Percentiles rank a stretch among this genome's conserved stretches.
These are phyloP conservation scores for Phytophthora citricola DNA, from an alignment of 352 stramenopile genomes.

Conservation along the genomic window DNA sequence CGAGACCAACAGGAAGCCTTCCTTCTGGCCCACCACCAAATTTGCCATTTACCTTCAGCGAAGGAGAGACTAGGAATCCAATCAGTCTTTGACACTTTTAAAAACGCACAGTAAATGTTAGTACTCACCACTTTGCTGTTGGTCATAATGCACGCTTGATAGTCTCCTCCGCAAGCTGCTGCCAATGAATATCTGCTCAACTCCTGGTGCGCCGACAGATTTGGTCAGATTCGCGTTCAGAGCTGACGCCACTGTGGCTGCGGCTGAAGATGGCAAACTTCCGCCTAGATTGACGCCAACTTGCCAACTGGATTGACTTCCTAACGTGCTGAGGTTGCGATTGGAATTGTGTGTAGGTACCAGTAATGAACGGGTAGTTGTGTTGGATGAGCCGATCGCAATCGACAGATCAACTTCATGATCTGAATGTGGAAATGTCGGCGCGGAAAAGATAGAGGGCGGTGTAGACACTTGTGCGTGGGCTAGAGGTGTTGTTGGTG, in stretches of 20 bases:
- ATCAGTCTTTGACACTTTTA: neutral
- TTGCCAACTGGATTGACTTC: conserved; percentile 33
- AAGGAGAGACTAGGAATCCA: conserved; percentile 17
- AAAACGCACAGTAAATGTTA: neutral
- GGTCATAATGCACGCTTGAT: conserved; percentile 67
- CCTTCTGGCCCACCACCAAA: conserved; percentile 12
- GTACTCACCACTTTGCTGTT: conserved; percentile 41
- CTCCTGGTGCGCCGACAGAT: conserved; percentile 8
- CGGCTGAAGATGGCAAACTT: conserved; percentile 36
- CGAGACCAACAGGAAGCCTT: conserved; percentile 45
- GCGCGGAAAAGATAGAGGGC: neutral
- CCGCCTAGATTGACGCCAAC: conserved; percentile 17
- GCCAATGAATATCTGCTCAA: conserved; percentile 47
- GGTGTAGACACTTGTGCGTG: conserved; percentile 29
- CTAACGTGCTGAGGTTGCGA: conserved; percentile 18
- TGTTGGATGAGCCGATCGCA: conserved; percentile 52
- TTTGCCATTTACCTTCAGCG: conserved; percentile 24
- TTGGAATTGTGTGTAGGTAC: conserved; percentile 23
- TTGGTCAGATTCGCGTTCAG: conserved; percentile 32
- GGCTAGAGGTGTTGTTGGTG: conserved; percentile 11
- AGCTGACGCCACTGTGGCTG: conserved; percentile 60
- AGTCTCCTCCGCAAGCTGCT: conserved; percentile 48
- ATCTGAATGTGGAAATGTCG: conserved; percentile 48
- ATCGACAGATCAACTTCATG: conserved; percentile 52
- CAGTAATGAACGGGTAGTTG: conserved; percentile 52